phyloP scores from a whole-genome alignment of 208 protist genomes.

The Acanthamoeba lugdunensis region DNA sequence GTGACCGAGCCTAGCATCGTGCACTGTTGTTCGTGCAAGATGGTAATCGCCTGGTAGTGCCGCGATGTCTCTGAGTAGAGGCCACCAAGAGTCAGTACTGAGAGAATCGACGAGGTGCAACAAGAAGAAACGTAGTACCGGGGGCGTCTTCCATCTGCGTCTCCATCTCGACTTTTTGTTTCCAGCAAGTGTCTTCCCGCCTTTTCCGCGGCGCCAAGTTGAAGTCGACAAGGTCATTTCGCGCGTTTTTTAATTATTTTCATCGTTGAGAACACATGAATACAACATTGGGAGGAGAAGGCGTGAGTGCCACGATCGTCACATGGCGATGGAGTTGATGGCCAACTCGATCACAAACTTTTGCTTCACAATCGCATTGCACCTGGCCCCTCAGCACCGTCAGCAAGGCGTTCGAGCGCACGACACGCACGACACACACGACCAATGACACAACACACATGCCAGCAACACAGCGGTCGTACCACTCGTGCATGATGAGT shows the following conservation, averaged over 20 bases:
- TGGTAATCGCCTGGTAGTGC: background rate
- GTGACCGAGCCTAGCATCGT: background rate
- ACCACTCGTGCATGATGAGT: conserved; percentile 61
- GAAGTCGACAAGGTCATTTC: too few relatives aligned
- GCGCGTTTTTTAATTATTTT: too few relatives aligned
- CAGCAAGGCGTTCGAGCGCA: background rate
- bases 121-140: too few relatives aligned
- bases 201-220: too few relatives aligned
- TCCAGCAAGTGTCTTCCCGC: too few relatives aligned
- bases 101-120: too few relatives aligned
- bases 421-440: background rate
- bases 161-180: too few relatives aligned
- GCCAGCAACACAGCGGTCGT: background rate
- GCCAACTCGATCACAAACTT: conserved; percentile 73
- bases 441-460: too few relatives aligned
- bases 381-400: background rate
- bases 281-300: too few relatives aligned
- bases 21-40: background rate
- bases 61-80: background rate
- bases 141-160: too few relatives aligned
- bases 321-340: conserved; percentile 71
- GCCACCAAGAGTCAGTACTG: background rate
- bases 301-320: background rate
- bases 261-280: too few relatives aligned
- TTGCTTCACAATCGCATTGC: conserved; percentile 74